A percentile compares a stretch with the other conserved stretches of the same genome.
Evolutionary conservation across 352 stramenopile genomes (phyloP).

Genomic region (Pythium dissimile): DNA sequence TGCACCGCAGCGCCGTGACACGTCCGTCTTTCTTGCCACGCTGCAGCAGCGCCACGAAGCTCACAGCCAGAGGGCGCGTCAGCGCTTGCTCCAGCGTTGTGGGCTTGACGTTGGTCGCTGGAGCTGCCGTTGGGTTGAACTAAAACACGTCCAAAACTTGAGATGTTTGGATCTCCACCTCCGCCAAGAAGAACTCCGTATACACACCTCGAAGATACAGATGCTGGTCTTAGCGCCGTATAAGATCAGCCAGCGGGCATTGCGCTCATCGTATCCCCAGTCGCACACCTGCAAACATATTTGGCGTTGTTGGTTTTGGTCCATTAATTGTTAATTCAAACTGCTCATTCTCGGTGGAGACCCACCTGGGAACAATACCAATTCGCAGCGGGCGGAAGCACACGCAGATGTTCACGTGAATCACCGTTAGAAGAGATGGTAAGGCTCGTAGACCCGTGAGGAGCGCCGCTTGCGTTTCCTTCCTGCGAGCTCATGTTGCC

Average conservation of each 20-base stretch:
- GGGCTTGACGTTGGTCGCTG: neutral
- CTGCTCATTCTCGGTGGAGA: too few relatives aligned
- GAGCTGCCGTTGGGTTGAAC: neutral
- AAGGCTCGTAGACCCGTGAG: too few relatives aligned
- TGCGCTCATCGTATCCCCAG: constrained; percentile 36
- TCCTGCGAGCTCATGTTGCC: neutral
- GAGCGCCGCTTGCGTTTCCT: neutral
- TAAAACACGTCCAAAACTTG: constrained; percentile 1
- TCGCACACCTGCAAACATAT: constrained; percentile 49
- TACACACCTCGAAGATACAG: constrained; percentile 56
- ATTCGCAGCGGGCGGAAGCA: constrained; percentile 65
- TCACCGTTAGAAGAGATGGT: too few relatives aligned
- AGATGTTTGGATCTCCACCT: too few relatives aligned
- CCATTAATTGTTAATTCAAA: neutral
- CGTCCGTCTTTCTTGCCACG: constrained; percentile 57
- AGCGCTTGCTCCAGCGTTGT: constrained; percentile 16
- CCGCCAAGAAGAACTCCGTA: neutral
- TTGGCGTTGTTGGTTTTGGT: neutral
- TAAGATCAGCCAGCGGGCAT: constrained; percentile 37
- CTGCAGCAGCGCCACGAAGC: constrained; percentile 47
- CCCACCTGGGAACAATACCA: constrained; percentile 77
- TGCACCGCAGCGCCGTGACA: constrained; percentile 53
- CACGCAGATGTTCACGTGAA: constrained; percentile 21
- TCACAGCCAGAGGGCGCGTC: neutral
- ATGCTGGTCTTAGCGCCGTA: constrained; percentile 63